Percentiles rank a stretch among this genome's conserved stretches.
phyloP scores from a whole-genome alignment of 805 yeast genomes.

The Hanseniaspora lachancei region DNA sequence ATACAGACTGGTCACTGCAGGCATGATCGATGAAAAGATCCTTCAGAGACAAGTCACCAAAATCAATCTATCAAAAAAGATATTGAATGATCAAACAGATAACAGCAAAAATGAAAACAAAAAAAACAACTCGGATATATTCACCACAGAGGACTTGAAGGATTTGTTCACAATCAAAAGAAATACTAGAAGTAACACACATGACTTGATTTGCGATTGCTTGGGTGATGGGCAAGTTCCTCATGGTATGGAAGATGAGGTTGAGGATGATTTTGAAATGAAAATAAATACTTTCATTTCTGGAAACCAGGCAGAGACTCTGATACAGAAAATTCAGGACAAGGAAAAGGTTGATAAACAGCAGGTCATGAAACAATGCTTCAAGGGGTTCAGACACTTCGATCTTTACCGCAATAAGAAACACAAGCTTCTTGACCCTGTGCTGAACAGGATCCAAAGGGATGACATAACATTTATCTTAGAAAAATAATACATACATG shows the following conservation, averaged over 20 bases:
- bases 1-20: slow-evolving; percentile 74
- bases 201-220: slow-evolving; percentile 61
- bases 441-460: slow-evolving; percentile 3
- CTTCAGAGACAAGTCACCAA: slow-evolving; percentile 84
- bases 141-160: slow-evolving; percentile 52
- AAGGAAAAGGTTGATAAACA: slow-evolving; percentile 24
- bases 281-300: slow-evolving; percentile 23
- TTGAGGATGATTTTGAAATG: slow-evolving; percentile 16
- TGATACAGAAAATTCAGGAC: slow-evolving; percentile 18
- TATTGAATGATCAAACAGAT: slow-evolving; percentile 32
- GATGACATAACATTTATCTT: slow-evolving; percentile 7
- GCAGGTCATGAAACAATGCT: slow-evolving; percentile 41
- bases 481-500: slow-evolving; percentile 13
- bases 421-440: slow-evolving; percentile 7
- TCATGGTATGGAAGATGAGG: slow-evolving; percentile 11
- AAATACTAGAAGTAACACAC: slow-evolving; percentile 52
- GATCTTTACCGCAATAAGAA: slow-evolving; percentile 31
- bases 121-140: slow-evolving; percentile 35
- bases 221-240: slow-evolving; percentile 38
- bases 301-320: slow-evolving; percentile 35
- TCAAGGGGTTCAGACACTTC: slow-evolving; percentile 50
- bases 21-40: slow-evolving; percentile 87
- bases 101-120: slow-evolving; percentile 32
- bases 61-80: slow-evolving; percentile 59
- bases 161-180: slow-evolving; percentile 55